A percentile compares a stretch with the other conserved stretches of the same genome.
phyloP scores from a whole-genome alignment of 2,329 filamentous ascomycete species.

The Monosporascus sp. region DNA sequence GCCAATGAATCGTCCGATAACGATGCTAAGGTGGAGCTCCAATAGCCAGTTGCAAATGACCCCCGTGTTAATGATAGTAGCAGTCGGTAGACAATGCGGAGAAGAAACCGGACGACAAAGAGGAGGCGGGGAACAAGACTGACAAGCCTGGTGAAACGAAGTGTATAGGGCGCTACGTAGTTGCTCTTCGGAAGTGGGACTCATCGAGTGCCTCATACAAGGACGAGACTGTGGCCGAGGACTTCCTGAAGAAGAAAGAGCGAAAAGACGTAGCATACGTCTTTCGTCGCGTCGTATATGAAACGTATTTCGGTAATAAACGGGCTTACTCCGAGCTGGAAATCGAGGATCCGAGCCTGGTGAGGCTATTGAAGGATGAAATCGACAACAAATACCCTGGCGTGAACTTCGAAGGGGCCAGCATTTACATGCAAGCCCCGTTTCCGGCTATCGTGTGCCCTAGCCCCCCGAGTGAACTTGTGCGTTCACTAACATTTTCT shows the following conservation, averaged over 20 bases:
- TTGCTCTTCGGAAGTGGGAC: conserved; percentile 9
- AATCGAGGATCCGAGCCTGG: conserved; percentile 6
- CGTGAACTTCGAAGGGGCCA: conserved; percentile 8
- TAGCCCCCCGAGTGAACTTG: no score
- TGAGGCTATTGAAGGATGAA: conserved; percentile 4
- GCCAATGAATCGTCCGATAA: neutral
- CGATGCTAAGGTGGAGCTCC: neutral
- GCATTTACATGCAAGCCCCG: conserved; percentile 6
- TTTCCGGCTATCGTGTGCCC: conserved; percentile 6
- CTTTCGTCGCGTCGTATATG: conserved; percentile 9
- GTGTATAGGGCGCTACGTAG: conserved; percentile 3
- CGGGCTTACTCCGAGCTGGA: conserved; percentile 8
- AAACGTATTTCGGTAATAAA: conserved; percentile 1
- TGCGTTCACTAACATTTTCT: neutral
- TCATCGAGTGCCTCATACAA: conserved; percentile 4
- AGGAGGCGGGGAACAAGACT: neutral
- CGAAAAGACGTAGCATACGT: conserved; percentile 7
- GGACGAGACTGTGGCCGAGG: conserved; percentile 5
- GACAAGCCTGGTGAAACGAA: neutral
- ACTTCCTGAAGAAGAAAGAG: conserved; percentile 1
- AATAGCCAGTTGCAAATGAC: neutral
- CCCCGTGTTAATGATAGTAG: neutral
- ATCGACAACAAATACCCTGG: conserved; percentile 11
- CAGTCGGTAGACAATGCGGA: neutral
- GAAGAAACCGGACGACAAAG: neutral